Percentiles rank a stretch among this genome's conserved stretches.
phyloP scores from a whole-genome alignment of 257 asterid genomes.

The Petrea volubilis region DNA sequence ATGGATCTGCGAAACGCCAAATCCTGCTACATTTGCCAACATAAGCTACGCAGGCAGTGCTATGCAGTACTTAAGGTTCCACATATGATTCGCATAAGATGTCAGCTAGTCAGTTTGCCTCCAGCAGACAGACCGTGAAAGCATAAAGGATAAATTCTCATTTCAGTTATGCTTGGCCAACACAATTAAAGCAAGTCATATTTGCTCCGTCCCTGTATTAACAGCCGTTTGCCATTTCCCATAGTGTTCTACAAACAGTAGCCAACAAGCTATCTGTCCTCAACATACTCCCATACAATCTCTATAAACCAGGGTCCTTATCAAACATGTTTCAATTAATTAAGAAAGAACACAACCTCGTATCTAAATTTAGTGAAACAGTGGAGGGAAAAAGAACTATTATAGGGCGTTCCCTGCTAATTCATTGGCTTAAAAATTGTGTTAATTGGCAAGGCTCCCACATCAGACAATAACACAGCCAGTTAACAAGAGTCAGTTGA shows the following conservation, averaged over 20 bases:
- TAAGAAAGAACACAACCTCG: background rate
- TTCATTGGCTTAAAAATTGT: no score
- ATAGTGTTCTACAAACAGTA: background rate
- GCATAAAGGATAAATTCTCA: background rate
- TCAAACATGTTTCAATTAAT: background rate
- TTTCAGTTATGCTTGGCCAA: background rate
- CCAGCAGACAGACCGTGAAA: background rate
- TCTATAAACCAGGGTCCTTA: no score
- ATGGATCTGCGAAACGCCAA: background rate
- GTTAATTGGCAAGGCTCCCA: no score
- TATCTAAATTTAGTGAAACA: background rate
- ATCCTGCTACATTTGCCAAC: background rate
- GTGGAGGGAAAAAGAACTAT: background rate
- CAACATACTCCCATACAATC: no score
- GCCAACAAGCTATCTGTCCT: background rate
- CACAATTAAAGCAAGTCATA: background rate
- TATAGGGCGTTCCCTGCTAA: background rate
- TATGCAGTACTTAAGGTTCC: background rate
- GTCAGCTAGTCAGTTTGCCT: constrained; percentile 2
- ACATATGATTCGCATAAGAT: background rate
- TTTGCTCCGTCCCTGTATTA: background rate
- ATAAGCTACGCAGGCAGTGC: background rate
- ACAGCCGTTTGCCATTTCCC: background rate
- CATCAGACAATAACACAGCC: no score
- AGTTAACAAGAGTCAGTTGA: no score